Evolutionary conservation across 2,329 filamentous ascomycete species (phyloP), one percentile per base, ranked within the genome.

Genomic region (Monosporascus sp.): DNA sequence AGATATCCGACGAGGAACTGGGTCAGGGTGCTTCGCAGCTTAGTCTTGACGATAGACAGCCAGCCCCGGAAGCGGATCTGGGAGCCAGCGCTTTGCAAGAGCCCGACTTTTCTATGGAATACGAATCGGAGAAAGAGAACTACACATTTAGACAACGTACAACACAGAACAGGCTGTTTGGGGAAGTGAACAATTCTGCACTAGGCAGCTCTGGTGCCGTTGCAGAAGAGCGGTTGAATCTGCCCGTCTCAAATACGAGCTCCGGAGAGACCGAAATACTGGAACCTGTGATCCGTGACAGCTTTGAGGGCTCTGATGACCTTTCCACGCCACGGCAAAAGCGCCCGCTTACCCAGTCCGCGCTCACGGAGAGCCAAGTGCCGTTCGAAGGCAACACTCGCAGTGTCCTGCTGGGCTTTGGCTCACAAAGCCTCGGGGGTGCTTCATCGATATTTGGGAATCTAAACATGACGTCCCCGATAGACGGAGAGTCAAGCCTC

Each of bases 51-150:
- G 82, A 85, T 52, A 68, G 70, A 26, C 62, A 67, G 52, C 47
- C 53, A 20, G 49, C 55, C n/a, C 54, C 65, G 28, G 65, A 67
- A 26, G 50, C 63, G 11, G 61, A 65, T n/a, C 58, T 63, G 6
- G 66, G 57, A 49, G 53, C 50, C 46, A 59, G 63, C 63, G 58
- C 58, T 48, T 44, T 65, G n/a, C 60, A 55, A 37, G 70, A 70
- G 24, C 65, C 76, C 2, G 71, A 72, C 52, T 72, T 71, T 49
- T 78, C 75, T 1, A 68, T 72, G 60, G 71, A 72, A 57, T 89
- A 88, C 59, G 87, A 91, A 55, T 90, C 87, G 5, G 89, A 92
- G 67, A 91, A 91, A 63, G 88, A 92, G 67, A 92, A 89, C 7
- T 80, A 82, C 49, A 87, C 87, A 69, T 83, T 88, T 47, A 85